A percentile compares a stretch with the other conserved stretches of the same genome.
These are phyloP conservation scores for Hymenoscyphus linearis DNA, from an alignment of 2,329 filamentous ascomycete species.

Conservation along the genomic window DNA sequence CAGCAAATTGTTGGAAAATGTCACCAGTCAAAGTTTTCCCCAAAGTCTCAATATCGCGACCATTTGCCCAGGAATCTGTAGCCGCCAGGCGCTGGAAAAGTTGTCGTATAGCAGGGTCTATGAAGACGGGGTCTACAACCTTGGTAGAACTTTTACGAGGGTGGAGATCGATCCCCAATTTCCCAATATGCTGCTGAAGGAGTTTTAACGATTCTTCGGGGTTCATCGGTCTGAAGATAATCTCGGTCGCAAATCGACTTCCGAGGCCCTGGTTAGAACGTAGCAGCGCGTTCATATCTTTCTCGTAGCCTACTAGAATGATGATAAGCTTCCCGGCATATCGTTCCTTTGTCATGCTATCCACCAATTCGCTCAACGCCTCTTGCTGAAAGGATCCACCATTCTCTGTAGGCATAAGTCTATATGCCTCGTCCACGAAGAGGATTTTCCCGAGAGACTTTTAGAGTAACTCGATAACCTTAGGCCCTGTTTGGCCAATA, in stretches of 20 bases:
- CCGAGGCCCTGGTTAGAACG: constrained; percentile 45
- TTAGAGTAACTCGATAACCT: constrained; percentile 38
- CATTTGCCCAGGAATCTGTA: constrained; percentile 19
- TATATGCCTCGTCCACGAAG: constrained; percentile 53
- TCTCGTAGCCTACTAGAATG: constrained; percentile 51
- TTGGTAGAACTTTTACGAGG: not conserved
- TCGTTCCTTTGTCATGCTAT: constrained; percentile 39
- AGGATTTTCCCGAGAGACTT: constrained; percentile 44
- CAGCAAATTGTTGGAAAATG: not conserved
- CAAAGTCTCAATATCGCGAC: constrained; percentile 21
- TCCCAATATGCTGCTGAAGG: constrained; percentile 7
- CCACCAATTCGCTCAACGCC: constrained; percentile 67
- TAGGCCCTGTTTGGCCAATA: constrained; percentile 51
- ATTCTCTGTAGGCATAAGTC: constrained; percentile 35
- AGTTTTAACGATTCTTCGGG: constrained; percentile 14
- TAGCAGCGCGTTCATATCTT: constrained; percentile 47
- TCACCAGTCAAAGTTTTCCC: constrained; percentile 10
- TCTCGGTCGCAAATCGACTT: constrained; percentile 46
- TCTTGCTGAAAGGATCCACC: constrained; percentile 46
- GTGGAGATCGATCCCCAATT: not conserved
- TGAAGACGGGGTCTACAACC: not conserved
- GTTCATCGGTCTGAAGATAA: constrained; percentile 14
- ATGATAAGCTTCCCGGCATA: constrained; percentile 44
- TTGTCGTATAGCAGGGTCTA: not conserved
- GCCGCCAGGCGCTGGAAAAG: not conserved